These are phyloP conservation scores for Fusarium sp. DNA, from an alignment of 2,329 filamentous ascomycete genomes.

Conservation along the genomic window DNA sequence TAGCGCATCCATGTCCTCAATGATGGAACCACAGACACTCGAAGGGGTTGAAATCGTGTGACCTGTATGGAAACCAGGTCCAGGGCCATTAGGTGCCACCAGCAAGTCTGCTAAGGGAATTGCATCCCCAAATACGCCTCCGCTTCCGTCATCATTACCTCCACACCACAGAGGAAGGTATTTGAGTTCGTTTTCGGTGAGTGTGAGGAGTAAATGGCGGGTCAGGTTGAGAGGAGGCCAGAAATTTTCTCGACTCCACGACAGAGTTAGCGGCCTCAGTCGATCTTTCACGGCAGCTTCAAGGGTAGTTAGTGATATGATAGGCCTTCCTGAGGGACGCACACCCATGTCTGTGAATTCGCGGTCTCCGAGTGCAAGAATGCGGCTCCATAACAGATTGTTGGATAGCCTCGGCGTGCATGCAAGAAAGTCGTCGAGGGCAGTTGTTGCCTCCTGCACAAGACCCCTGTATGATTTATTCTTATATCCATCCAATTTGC, in stretches of 20 bases:
- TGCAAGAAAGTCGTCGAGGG: constrained; percentile 21
- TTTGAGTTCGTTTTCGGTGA: constrained; percentile 66
- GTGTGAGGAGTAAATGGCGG: constrained; percentile 59
- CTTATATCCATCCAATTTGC: background rate
- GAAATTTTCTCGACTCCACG: constrained; percentile 44
- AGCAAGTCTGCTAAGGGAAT: constrained; percentile 51
- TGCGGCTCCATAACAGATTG: constrained; percentile 8
- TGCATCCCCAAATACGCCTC: constrained; percentile 56
- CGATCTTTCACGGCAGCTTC: constrained; percentile 35
- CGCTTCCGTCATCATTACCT: constrained; percentile 61
- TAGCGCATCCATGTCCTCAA: constrained; percentile 49
- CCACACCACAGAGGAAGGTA: constrained; percentile 74
- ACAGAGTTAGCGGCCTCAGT: constrained; percentile 31
- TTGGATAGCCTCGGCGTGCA: background rate
- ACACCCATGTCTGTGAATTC: background rate
- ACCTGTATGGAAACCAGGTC: constrained; percentile 58
- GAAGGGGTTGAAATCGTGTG: constrained; percentile 48
- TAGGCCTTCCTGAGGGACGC: background rate
- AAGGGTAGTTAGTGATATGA: constrained; percentile 34
- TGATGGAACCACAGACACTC: constrained; percentile 48
- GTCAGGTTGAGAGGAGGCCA: constrained; percentile 50
- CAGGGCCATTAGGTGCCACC: constrained; percentile 57
- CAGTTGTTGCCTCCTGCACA: background rate
- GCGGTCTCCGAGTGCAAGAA: background rate
- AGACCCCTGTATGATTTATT: background rate